These are phyloP conservation scores for Prillingera fragicola DNA, from an alignment of 1,284 basidiomycete species.

Conservation along the genomic window DNA sequence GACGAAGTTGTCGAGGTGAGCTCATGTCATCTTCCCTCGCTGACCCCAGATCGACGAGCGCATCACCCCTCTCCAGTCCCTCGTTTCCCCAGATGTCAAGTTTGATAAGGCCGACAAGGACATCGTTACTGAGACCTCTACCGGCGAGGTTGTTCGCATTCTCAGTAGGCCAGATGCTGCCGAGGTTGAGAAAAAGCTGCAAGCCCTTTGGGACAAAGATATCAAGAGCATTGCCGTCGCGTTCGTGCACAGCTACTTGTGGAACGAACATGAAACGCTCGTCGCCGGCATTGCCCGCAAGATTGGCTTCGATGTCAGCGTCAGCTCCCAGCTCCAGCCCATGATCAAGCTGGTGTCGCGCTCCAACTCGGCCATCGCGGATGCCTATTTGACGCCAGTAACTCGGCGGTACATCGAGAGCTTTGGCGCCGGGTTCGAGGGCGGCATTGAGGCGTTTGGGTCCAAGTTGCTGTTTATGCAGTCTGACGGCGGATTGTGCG, in stretches of 20 bases:
- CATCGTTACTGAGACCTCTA: conserved; percentile 27
- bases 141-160: conserved; percentile 81
- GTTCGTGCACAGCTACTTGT: conserved; percentile 37
- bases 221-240: conserved; percentile 31
- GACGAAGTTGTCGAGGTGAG: conserved; percentile 71
- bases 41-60: conserved; percentile 63
- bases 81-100: conserved; percentile 21
- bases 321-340: conserved; percentile 32
- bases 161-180: conserved; percentile 56
- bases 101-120: conserved; percentile 14
- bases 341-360: conserved; percentile 50
- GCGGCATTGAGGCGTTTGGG: conserved; percentile 37
- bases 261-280: conserved; percentile 32
- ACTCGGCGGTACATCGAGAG: conserved; percentile 48
- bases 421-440: conserved; percentile 47
- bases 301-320: conserved; percentile 38
- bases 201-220: conserved; percentile 30
- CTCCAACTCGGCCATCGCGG: conserved; percentile 51
- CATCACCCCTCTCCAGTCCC: conserved; percentile 63
- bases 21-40: conserved; percentile 3
- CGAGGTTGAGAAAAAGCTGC: conserved; percentile 27
- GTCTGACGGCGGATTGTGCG: conserved; percentile 48
- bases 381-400: conserved; percentile 53
- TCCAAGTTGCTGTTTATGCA: conserved; percentile 49
- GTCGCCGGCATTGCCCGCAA: conserved; percentile 31